These are phyloP conservation scores for Plasmodium cynomolgi DNA, from an alignment of 169 alveolate species.

Conservation along the genomic window DNA sequence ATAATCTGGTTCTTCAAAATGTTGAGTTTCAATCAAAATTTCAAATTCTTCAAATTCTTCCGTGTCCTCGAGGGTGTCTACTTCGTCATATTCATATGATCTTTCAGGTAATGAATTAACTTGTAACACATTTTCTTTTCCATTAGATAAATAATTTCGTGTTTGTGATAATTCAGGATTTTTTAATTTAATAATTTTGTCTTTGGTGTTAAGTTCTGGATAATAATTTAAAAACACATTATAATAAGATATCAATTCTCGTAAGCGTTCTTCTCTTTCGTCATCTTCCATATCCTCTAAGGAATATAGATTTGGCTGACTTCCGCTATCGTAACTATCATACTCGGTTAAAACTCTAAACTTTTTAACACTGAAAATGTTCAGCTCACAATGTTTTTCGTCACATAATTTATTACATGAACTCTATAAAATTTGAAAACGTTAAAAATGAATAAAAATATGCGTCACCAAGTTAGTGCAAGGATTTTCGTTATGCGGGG, in stretches of 20 bases:
- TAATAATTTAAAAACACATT: conserved; percentile 3
- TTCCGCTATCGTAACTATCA: background rate
- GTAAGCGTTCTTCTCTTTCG: conserved; percentile 7
- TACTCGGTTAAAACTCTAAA: background rate
- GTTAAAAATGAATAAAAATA: background rate
- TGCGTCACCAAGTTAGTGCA: background rate
- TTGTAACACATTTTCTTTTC: background rate
- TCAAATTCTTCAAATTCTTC: background rate
- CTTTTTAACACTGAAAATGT: background rate
- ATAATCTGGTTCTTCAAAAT: background rate
- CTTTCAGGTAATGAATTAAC: background rate
- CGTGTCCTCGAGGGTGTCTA: background rate
- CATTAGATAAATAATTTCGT: background rate
- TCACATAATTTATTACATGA: background rate
- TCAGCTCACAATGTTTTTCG: background rate
- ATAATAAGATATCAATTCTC: background rate
- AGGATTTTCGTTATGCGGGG: background rate
- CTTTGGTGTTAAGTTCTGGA: conserved; percentile 12
- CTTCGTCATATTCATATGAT: background rate
- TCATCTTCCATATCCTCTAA: conserved; percentile 31
- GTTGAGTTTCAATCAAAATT: background rate
- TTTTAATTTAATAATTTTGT: conserved; percentile 8
- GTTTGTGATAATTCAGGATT: background rate
- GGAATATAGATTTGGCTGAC: background rate
- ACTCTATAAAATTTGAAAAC: conserved; percentile 1